Evolutionary conservation across 1,284 basidiomycete genomes (phyloP), one percentile per base, ranked within the genome.

Genomic region (Somion occarium): DNA sequence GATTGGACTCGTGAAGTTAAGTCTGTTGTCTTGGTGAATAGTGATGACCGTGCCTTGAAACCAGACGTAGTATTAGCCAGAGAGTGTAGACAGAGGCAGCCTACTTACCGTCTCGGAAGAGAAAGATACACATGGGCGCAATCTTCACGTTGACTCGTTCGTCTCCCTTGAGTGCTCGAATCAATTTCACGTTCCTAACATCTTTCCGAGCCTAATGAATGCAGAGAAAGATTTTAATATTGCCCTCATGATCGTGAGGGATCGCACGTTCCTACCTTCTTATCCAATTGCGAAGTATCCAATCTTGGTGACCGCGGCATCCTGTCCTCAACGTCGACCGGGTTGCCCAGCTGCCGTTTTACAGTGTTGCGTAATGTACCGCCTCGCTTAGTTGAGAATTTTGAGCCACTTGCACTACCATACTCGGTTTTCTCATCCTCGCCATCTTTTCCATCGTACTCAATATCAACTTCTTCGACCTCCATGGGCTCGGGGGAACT

Each of bases 111-210:
- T 86, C 80, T 51, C 81, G 70, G 59, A 80, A 73, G 20, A 87
- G 68, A 67, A 86, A 85, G 43, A 86, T 74, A 62, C 74, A 85
- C 70, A 85, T 73, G 0, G 84, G 80, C 15, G 73, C 69, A 20
- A 82, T 73, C 46, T 74, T 72, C 38, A 86, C 82, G 46, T 78
- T 70, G 1, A 87, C 78, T 50, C 83, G 72, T 20, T 81, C 79
- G 5, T 74, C 80, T 64, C 78, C 69, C 61, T 81, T 86, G 49
- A 86, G 68, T 18, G 76, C 73, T 19, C 55, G 58, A 19, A 69
- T 60, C 15, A 70, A 53, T 46, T 74, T 70, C 37, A 84, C 67
- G 45, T 62, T 61, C 20, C 61, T 55, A 12, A 57, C 59, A 45
- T 59, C 57, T 45, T 57, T 65, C 46, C 50, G 43, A 25, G 39